A percentile compares a stretch with the other conserved stretches of the same genome.
These are phyloP conservation scores for Yarrowia keelungensis DNA, from an alignment of 805 yeast genomes.

Conservation along the genomic window DNA sequence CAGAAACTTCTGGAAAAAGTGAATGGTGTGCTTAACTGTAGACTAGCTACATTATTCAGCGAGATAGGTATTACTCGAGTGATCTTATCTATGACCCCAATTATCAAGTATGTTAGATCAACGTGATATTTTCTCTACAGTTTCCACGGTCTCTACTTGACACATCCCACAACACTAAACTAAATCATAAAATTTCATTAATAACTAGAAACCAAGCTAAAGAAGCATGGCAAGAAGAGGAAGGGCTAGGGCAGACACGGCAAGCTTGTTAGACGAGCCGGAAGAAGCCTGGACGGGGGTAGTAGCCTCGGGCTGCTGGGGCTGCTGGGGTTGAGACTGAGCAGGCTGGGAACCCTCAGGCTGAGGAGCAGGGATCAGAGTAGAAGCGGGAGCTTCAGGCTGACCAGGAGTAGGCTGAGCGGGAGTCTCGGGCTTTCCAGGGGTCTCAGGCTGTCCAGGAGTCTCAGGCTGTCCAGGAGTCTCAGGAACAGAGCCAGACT, in stretches of 20 bases:
- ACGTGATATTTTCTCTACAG: too few relatives aligned
- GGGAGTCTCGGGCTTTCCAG: conserved; percentile 1
- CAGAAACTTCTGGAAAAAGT: too few relatives aligned
- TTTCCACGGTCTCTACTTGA: too few relatives aligned
- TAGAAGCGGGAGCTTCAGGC: conserved; percentile 18
- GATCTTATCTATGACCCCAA: too few relatives aligned
- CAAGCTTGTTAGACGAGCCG: conserved; percentile 16
- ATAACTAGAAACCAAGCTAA: background rate
- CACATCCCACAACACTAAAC: background rate
- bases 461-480: background rate
- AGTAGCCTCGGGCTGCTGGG: conserved; percentile 8
- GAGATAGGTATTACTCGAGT: too few relatives aligned
- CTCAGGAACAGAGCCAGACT: background rate
- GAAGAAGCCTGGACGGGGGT: conserved; percentile 24
- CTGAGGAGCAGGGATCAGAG: conserved; percentile 13
- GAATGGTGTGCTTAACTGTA: too few relatives aligned
- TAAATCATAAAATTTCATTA: background rate
- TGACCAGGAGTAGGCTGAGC: background rate
- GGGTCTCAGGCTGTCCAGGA: background rate
- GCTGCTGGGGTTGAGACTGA: conserved; percentile 14
- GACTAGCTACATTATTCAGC: too few relatives aligned
- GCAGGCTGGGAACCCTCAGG: conserved; percentile 11
- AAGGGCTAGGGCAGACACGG: background rate
- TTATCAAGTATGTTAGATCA: too few relatives aligned
- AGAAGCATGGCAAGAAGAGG: conserved; percentile 29